Evolutionary conservation across 164 flowering plant species (phyloP), one percentile per base, ranked within the genome.

Genomic region (Pachysandra terminalis): DNA sequence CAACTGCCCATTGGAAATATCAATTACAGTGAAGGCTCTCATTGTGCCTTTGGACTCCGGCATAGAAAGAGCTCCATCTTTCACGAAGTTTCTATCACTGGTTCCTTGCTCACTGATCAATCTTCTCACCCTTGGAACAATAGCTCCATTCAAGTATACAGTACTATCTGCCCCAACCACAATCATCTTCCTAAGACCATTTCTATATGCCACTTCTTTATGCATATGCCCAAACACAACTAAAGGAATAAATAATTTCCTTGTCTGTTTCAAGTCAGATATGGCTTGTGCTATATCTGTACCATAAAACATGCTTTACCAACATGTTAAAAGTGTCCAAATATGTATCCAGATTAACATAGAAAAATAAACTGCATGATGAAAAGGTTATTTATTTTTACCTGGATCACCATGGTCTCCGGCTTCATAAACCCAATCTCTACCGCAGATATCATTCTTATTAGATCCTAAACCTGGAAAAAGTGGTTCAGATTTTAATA

Each of bases 201-300:
- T 77, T 72, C 86, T 73, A 76, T 76, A 59, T 59, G 90, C 86
- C 55, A 93, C 79, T 66, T 82, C 80, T 78, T 91, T 93, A 70
- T 93, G 98, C 98, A 93, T 93, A 80, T 93, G 98, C 27, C 96
- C 98, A 71, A 90, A 91, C 27, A 90, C 88, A 23, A 93, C 97
- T 73, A 90, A 65, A 17, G 92, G 92, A 58, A 87, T 78, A 5
- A 57, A 53, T 28, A 78, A 41, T 59, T 74, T 75, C 24, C 78
- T 74, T 51, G 76, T 76, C 72, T 78, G 85, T 77, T 86, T 89
- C 41, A 90, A 53, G 40, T 66, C 83, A 66, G 85, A 70, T 71
- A 93, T 65, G 35, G 94, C 96, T 68, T 81, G 78, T 26, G 83
- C 90, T 62, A 93, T 79, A 81, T 93, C 97, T 93, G 95, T 58